Conservation (phyloP, 208 protist genomes). For the Trypanosoma cruzi region DNA sequence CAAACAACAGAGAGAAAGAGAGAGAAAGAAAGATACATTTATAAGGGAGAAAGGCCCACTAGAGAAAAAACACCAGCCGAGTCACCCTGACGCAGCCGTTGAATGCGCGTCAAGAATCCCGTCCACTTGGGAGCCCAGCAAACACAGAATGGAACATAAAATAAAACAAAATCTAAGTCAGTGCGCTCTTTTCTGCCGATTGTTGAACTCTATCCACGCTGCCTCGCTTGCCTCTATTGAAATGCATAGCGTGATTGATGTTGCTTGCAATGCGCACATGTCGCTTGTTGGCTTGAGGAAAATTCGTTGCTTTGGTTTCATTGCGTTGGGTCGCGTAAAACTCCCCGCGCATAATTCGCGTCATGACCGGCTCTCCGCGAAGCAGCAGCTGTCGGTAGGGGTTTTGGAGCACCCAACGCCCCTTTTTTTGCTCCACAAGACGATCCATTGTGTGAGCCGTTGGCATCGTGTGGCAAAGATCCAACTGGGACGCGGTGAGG, state of each 20-base stretch:
- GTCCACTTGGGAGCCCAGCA: neutral
- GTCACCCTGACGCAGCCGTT: too few relatives aligned
- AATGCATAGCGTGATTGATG: constrained; percentile 36
- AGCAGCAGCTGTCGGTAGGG: constrained; percentile 66
- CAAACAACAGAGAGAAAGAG: constrained; percentile 1
- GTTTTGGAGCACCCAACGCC: constrained; percentile 71
- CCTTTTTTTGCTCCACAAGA: constrained; percentile 36
- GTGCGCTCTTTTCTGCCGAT: neutral
- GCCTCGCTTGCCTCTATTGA: neutral
- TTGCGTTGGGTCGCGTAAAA: constrained; percentile 42
- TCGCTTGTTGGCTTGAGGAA: constrained; percentile 42
- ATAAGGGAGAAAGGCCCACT: neutral
- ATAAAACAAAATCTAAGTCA: neutral
- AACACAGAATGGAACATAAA: neutral
- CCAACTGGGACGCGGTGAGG: constrained; percentile 54
- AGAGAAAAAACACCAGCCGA: constrained; percentile 10
- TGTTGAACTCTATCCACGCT: neutral
- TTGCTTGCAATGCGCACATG: constrained; percentile 55
- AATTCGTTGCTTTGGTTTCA: constrained; percentile 8
- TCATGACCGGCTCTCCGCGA: constrained; percentile 76
- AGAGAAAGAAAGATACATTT: constrained; percentile 9
- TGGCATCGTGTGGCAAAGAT: constrained; percentile 33
- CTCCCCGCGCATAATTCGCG: constrained; percentile 72
- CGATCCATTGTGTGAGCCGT: constrained; percentile 44
- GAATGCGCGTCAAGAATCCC: too few relatives aligned